These are phyloP conservation scores for Teratosphaeria epicoccoides DNA, from an alignment of 2,329 filamentous ascomycete genomes.

Conservation along the genomic window DNA sequence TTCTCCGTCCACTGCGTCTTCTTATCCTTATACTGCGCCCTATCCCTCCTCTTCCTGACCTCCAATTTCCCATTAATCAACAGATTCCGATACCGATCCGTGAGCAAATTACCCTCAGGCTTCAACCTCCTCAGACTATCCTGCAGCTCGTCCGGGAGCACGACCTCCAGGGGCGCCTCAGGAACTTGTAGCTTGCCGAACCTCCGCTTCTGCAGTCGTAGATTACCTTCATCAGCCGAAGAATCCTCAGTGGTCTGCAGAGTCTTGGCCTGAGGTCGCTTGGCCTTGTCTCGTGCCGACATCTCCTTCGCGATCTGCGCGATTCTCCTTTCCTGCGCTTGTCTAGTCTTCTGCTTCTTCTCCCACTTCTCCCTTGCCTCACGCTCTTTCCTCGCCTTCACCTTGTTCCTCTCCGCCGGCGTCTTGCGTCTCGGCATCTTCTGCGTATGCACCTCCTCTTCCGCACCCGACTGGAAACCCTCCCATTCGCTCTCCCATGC, in stretches of 20 bases:
- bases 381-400: constrained; percentile 78
- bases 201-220: constrained; percentile 53
- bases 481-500: constrained; percentile 83
- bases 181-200: constrained; percentile 66
- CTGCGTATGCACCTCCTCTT: constrained; percentile 49
- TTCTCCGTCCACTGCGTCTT: constrained; percentile 82
- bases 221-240: constrained; percentile 24
- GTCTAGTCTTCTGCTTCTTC: constrained; percentile 59
- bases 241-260: constrained; percentile 4
- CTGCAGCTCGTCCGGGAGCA: constrained; percentile 40
- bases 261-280: constrained; percentile 12
- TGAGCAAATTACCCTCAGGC: constrained; percentile 90
- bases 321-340: constrained; percentile 60
- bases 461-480: constrained; percentile 37
- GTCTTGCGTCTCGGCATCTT: constrained; percentile 82
- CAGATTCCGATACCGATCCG: constrained; percentile 82
- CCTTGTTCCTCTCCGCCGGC: constrained; percentile 73
- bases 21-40: constrained; percentile 62
- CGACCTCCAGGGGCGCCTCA: constrained; percentile 47
- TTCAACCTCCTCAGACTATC: constrained; percentile 48
- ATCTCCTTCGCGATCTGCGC: constrained; percentile 59
- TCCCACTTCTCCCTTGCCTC: constrained; percentile 69
- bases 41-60: constrained; percentile 57
- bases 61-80: constrained; percentile 85
- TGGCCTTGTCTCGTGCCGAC: constrained; percentile 45